These are phyloP conservation scores for Nakaseomyces nivariensis DNA, from an alignment of 1,139 yeast species.

Conservation along the genomic window DNA sequence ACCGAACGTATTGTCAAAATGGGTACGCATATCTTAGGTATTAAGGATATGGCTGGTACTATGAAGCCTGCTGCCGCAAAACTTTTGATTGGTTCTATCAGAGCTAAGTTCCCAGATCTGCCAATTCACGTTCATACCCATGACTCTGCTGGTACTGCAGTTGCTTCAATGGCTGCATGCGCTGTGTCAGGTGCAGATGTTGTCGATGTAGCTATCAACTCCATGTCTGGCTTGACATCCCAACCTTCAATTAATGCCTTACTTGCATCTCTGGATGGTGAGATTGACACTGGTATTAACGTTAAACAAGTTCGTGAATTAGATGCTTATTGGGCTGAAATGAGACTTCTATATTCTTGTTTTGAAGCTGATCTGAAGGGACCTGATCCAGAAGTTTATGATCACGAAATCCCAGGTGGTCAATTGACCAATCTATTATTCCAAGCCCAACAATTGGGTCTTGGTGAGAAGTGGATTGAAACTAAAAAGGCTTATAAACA, in stretches of 20 bases:
- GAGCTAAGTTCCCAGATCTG: conserved; percentile 80
- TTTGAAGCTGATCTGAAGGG: conserved; percentile 98
- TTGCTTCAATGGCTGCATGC: conserved; percentile 89
- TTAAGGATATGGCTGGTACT: conserved; percentile 99
- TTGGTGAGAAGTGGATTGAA: conserved; percentile 92
- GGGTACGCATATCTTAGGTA: conserved; percentile 97
- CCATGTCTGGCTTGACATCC: conserved; percentile 97
- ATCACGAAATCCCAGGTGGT: conserved; percentile 99
- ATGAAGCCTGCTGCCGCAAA: conserved; percentile 91
- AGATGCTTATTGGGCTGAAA: conserved; percentile 97
- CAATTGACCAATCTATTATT: conserved; percentile 92
- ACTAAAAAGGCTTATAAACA: conserved; percentile 88
- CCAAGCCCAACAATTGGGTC: conserved; percentile 98
- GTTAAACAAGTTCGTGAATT: conserved; percentile 63
- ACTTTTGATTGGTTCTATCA: conserved; percentile 63
- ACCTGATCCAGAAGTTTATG: conserved; percentile 97
- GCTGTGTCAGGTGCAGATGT: conserved; percentile 97
- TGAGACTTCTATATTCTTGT: conserved; percentile 91
- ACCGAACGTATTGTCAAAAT: conserved; percentile 76
- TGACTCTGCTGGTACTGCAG: conserved; percentile 99
- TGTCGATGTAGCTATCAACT: conserved; percentile 94
- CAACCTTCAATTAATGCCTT: conserved; percentile 94
- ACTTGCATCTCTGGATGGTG: conserved; percentile 85
- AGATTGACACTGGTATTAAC: conserved; percentile 64
- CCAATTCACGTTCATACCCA: conserved; percentile 99